These are phyloP conservation scores for Knoxdaviesia capensis DNA, from an alignment of 2,329 filamentous ascomycete genomes.

Conservation along the genomic window DNA sequence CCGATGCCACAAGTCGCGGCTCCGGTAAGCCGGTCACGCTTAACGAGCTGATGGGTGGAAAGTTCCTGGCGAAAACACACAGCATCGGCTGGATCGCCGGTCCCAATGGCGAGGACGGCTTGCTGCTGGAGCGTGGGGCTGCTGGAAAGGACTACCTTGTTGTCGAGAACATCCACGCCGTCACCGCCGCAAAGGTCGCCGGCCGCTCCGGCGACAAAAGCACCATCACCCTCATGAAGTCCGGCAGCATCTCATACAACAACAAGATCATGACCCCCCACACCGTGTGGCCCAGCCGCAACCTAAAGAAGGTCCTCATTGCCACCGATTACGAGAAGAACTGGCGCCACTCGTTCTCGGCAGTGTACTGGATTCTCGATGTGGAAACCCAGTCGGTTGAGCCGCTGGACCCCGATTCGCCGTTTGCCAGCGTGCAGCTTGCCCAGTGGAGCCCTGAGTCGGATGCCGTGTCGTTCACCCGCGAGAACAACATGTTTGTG, in stretches of 20 bases:
- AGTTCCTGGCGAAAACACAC: slow-evolving; percentile 43
- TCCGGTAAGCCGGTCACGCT: slow-evolving; percentile 55
- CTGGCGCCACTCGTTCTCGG: slow-evolving; percentile 80
- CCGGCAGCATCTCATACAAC: slow-evolving; percentile 37
- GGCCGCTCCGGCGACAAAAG: slow-evolving; percentile 13
- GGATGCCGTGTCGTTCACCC: slow-evolving; percentile 73
- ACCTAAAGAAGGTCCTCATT: slow-evolving; percentile 76
- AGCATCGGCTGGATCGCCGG: slow-evolving; percentile 61
- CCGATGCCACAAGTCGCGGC: slow-evolving; percentile 40
- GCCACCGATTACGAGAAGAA: slow-evolving; percentile 51
- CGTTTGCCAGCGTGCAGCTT: slow-evolving; percentile 51
- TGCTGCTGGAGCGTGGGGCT: slow-evolving; percentile 55
- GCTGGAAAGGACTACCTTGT: slow-evolving; percentile 54
- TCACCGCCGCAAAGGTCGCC: slow-evolving; percentile 7
- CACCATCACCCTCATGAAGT: slow-evolving; percentile 57
- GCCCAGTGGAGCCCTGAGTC: slow-evolving; percentile 80
- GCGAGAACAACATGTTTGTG: slow-evolving; percentile 77
- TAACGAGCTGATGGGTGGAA: slow-evolving; percentile 45
- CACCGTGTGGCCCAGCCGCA: slow-evolving; percentile 54
- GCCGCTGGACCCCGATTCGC: slow-evolving; percentile 52
- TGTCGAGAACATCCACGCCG: slow-evolving; percentile 61
- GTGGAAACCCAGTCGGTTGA: slow-evolving; percentile 61
- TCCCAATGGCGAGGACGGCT: slow-evolving; percentile 58
- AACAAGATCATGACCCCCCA: slow-evolving; percentile 33
- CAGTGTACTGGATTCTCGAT: slow-evolving; percentile 79